phyloP scores from a whole-genome alignment of 2,329 filamentous ascomycete species.

The Sporothrix pallida region DNA sequence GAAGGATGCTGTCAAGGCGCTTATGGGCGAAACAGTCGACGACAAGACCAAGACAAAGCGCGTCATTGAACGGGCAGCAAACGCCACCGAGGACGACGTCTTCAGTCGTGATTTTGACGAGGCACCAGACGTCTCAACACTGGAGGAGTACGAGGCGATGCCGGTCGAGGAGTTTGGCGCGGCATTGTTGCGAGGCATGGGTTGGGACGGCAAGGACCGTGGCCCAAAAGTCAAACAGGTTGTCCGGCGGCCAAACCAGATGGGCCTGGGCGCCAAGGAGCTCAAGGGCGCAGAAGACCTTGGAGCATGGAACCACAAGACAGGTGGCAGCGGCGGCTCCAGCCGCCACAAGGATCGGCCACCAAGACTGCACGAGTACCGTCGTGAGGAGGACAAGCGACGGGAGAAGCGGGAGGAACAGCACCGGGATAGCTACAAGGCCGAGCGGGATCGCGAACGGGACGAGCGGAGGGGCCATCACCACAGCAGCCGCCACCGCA shows the following conservation, averaged over 20 bases:
- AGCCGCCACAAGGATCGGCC: constrained; percentile 32
- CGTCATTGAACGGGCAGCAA: constrained; percentile 39
- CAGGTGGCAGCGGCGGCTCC: neutral
- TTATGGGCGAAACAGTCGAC: constrained; percentile 35
- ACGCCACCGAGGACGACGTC: constrained; percentile 67
- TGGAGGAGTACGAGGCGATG: constrained; percentile 85
- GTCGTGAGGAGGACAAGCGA: constrained; percentile 38
- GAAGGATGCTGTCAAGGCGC: constrained; percentile 38
- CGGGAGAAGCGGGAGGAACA: constrained; percentile 37
- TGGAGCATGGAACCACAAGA: constrained; percentile 40
- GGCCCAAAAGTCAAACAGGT: constrained; percentile 67
- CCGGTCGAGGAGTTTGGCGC: constrained; percentile 95
- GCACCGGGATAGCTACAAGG: constrained; percentile 38
- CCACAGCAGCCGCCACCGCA: constrained; percentile 31
- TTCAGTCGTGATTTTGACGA: constrained; percentile 72
- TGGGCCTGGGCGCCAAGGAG: constrained; percentile 74
- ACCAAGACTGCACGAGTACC: constrained; percentile 40
- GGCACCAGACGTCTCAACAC: constrained; percentile 75
- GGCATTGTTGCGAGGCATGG: constrained; percentile 89
- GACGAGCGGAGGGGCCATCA: constrained; percentile 27
- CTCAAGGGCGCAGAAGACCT: constrained; percentile 40
- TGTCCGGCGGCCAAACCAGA: constrained; percentile 75
- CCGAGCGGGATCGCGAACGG: constrained; percentile 36
- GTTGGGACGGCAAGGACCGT: constrained; percentile 77
- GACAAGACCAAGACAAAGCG: constrained; percentile 34